These are phyloP conservation scores for Picea glauca DNA, from an alignment of 75 land plant species.

Conservation along the genomic window DNA sequence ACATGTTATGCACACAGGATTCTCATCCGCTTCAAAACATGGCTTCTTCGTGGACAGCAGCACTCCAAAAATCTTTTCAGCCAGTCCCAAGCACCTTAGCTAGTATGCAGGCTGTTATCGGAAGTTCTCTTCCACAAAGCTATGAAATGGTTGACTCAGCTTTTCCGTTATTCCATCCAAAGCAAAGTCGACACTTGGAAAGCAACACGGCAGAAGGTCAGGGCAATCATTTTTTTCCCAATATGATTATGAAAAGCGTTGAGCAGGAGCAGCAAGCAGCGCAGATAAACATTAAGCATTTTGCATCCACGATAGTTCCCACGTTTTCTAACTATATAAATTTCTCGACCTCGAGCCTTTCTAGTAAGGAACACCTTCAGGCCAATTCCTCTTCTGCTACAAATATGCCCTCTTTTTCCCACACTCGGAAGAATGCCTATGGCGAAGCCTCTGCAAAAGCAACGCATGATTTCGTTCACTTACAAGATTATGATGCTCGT, in stretches of 20 bases:
- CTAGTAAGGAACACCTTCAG: conserved; percentile 5
- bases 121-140: neutral
- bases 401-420: neutral
- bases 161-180: neutral
- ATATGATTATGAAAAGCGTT: too few species aligned
- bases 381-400: neutral
- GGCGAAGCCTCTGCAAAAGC: neutral
- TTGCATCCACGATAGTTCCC: neutral
- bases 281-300: neutral
- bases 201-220: neutral
- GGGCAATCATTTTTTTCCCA: neutral
- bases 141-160: conserved; percentile 4
- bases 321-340: neutral
- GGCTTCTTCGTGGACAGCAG: neutral
- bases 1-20: conserved; percentile 5
- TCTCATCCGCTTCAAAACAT: neutral
- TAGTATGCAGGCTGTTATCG: neutral
- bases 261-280: neutral
- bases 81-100: too few species aligned
- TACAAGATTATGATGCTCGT: conserved; percentile 3
- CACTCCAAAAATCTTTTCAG: neutral
- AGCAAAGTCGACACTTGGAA: neutral
- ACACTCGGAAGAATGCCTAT: neutral
- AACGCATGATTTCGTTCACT: neutral
- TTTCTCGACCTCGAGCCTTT: neutral